phyloP scores from a whole-genome alignment of 225 moss, liverwort and hornwort genomes.

The Ulota crispa region DNA sequence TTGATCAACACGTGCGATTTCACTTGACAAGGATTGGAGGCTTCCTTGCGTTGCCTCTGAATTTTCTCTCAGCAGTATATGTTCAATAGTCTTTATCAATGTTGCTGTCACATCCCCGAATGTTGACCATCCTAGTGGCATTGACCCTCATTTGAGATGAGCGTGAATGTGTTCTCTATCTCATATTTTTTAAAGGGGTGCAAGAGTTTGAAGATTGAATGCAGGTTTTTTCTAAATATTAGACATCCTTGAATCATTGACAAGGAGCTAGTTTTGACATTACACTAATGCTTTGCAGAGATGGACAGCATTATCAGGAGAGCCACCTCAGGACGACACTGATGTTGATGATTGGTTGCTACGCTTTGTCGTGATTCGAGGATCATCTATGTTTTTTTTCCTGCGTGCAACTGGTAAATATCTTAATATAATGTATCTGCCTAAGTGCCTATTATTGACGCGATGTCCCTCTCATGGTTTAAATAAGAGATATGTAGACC shows the following conservation, averaged over 20 bases:
- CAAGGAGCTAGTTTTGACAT: conserved; percentile 1
- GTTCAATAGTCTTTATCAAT: background rate
- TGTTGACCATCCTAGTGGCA: background rate
- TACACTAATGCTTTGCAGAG: conserved; percentile 55
- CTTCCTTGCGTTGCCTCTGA: background rate
- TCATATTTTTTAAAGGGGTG: background rate
- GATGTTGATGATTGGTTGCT: conserved; percentile 99
- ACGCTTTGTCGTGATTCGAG: conserved; percentile 87
- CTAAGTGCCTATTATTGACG: background rate
- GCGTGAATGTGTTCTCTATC: background rate
- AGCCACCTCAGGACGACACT: conserved; percentile 90
- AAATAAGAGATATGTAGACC: background rate
- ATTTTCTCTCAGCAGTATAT: background rate
- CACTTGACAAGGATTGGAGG: conserved; percentile 8
- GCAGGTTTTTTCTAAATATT: background rate
- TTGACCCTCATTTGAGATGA: background rate
- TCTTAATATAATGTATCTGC: background rate
- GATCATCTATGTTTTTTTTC: conserved; percentile 82
- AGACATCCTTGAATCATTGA: conserved; percentile 5
- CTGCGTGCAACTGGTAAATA: conserved; percentile 81
- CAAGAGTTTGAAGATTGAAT: background rate
- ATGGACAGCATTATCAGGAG: conserved; percentile 89
- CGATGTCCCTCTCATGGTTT: conserved; percentile 3
- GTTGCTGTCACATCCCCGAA: background rate
- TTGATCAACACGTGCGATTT: conserved; percentile 6